phyloP scores from a whole-genome alignment of 2,329 filamentous ascomycete genomes.

The Trichoderma oligosporum region DNA sequence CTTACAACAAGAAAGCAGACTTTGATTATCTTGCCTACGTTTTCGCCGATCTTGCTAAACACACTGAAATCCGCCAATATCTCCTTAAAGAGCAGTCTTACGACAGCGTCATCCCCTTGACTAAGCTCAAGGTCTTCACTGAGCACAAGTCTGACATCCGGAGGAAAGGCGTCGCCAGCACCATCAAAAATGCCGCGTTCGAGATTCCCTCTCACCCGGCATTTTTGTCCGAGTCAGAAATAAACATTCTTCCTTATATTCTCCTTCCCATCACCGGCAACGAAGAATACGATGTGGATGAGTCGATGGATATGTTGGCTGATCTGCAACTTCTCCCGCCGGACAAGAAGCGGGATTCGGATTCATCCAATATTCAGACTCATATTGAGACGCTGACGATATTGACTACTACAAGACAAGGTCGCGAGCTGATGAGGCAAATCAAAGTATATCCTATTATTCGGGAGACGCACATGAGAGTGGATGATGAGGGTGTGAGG shows the following conservation, averaged over 20 bases:
- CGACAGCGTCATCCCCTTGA: constrained; percentile 80
- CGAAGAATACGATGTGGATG: constrained; percentile 85
- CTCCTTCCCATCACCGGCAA: constrained; percentile 81
- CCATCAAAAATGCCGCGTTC: constrained; percentile 92
- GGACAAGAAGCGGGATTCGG: constrained; percentile 80
- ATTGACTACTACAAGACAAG: constrained; percentile 72
- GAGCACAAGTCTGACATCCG: constrained; percentile 81
- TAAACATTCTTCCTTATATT: constrained; percentile 83
- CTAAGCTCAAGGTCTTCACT: constrained; percentile 91
- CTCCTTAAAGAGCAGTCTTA: constrained; percentile 71
- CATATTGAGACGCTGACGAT: constrained; percentile 87
- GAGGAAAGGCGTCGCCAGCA: constrained; percentile 89
- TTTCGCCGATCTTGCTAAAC: constrained; percentile 87
- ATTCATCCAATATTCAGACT: constrained; percentile 72
- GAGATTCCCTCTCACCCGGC: constrained; percentile 68
- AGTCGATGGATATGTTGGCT: constrained; percentile 79
- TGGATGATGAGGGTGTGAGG: constrained; percentile 73
- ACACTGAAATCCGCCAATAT: constrained; percentile 69
- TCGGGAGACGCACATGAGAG: constrained; percentile 75
- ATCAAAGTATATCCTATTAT: constrained; percentile 87
- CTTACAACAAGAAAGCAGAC: constrained; percentile 79
- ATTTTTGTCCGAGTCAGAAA: constrained; percentile 66
- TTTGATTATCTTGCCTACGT: constrained; percentile 93
- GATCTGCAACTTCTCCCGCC: constrained; percentile 86
- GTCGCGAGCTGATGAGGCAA: constrained; percentile 68